These are phyloP conservation scores for Kockovaella imperatae DNA, from an alignment of 768 basidiomycete genomes.

Conservation along the genomic window DNA sequence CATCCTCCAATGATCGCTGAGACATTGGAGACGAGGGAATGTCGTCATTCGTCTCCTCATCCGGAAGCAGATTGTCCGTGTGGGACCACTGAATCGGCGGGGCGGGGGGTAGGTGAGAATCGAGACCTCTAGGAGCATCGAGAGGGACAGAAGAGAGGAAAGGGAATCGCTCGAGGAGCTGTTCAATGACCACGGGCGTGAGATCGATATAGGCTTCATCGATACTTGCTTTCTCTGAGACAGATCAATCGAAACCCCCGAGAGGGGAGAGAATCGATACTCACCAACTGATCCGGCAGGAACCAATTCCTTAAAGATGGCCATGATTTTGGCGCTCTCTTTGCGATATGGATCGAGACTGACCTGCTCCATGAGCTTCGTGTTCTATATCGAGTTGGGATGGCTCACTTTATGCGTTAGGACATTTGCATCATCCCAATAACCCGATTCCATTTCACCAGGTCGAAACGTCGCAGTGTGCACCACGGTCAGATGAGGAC, in stretches of 20 bases:
- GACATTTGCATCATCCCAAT: constrained; percentile 78
- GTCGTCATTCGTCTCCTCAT: background rate
- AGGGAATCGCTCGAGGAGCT: constrained; percentile 66
- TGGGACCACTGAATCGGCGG: constrained; percentile 38
- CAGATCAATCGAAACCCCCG: no score
- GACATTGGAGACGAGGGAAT: no score
- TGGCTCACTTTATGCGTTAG: constrained; percentile 81
- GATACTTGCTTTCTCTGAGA: constrained; percentile 97
- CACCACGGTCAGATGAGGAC: constrained; percentile 71
- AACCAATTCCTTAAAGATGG: constrained; percentile 67
- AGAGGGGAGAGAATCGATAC: no score
- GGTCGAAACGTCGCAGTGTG: constrained; percentile 87
- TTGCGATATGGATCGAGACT: constrained; percentile 85
- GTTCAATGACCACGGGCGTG: constrained; percentile 65
- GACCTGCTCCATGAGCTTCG: constrained; percentile 50
- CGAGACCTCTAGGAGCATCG: constrained; percentile 60
- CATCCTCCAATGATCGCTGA: no score
- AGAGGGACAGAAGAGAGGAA: constrained; percentile 63
- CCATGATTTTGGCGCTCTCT: constrained; percentile 78
- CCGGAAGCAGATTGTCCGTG: constrained; percentile 37
- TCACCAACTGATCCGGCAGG: constrained; percentile 70
- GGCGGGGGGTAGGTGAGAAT: constrained; percentile 34
- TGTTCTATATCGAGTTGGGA: background rate
- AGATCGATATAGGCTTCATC: constrained; percentile 95
- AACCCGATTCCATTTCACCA: constrained; percentile 60